Base-by-base conservation (phyloP, 2,329 filamentous ascomycete species). In the Trematosphaeria pertusa region DNA sequence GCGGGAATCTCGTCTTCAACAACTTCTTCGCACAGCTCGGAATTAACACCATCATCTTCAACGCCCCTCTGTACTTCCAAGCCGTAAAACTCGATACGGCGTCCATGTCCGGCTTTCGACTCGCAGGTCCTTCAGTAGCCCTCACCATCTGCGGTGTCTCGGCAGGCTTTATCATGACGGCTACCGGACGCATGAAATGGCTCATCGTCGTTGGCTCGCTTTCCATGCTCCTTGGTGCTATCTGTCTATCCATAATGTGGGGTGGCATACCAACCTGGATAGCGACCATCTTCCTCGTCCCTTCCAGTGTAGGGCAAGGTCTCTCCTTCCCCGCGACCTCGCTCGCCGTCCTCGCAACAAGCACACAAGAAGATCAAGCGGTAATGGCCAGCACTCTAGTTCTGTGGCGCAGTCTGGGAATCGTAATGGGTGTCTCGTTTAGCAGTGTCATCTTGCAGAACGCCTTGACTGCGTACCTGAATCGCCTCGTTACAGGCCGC, bases 401-500 rank as follows among this genome's bases (percentile, higher is more conserved):
- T 14, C 73, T 92, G 14, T 91, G 87, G 83, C 81, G 88, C 43
- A 84, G 82, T 47, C 71, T 92, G 4, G 89, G 88, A 5, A 81
- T 80, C 45, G 87, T 92, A 1, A 78, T 91, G 62, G 89, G 88
- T n/a, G 82, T 92, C 34, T 84, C 88, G 1, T 75, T 81, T 41
- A 88, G 84, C 56, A 88, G 86, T 64, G 78, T 91, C 46, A 82
- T 91, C 6, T 75, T 92, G 51, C 88, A 93, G 72, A 91, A 91
- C 60, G 79, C 82, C 1, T 73, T 93, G 40, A 71, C 81, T 7
- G 72, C 77, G 14, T 86, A 85, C 55, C 76, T 93, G 4, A 70
- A 81, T 4, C 53, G 65, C 9, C 78, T 81, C 24, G 85, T 92
- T 7, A 77, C 75, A 0, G 86, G 84, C 0, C 74, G 75, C 0